A percentile compares a stretch with the other conserved stretches of the same genome.
Evolutionary conservation across 176 grass and related monocot genomes (phyloP).

Genomic region (Dendrocalamus sinicus): DNA sequence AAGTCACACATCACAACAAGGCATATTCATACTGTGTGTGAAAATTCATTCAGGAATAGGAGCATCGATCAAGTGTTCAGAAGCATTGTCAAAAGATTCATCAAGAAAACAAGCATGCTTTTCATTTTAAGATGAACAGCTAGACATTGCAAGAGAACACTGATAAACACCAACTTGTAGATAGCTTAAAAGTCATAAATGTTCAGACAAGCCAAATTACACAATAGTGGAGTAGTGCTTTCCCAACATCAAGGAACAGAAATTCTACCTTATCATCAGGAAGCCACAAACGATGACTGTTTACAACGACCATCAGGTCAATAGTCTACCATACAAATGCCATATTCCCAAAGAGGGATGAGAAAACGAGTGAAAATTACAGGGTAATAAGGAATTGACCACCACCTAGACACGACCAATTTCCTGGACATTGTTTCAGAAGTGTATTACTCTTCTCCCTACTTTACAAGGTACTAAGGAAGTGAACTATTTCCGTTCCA

Average conservation of each 20-base stretch:
- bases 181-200: background rate
- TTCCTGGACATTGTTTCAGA: slow-evolving; percentile 33
- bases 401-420: background rate
- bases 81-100: background rate
- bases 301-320: slow-evolving; percentile 25
- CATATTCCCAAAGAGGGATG: background rate
- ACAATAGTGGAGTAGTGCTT: background rate
- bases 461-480: background rate
- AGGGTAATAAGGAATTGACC: slow-evolving; percentile 37
- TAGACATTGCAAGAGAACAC: background rate
- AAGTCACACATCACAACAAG: background rate
- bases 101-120: background rate
- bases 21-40: background rate
- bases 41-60: background rate
- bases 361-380: slow-evolving; percentile 44
- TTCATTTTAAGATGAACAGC: background rate
- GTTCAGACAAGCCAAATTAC: background rate
- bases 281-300: background rate
- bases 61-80: background rate
- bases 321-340: slow-evolving; percentile 14
- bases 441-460: background rate
- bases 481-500: background rate
- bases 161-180: background rate
- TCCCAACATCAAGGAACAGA: background rate
- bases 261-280: background rate